phyloP scores from a whole-genome alignment of 352 stramenopile genomes.

The Pythium diclinum region DNA sequence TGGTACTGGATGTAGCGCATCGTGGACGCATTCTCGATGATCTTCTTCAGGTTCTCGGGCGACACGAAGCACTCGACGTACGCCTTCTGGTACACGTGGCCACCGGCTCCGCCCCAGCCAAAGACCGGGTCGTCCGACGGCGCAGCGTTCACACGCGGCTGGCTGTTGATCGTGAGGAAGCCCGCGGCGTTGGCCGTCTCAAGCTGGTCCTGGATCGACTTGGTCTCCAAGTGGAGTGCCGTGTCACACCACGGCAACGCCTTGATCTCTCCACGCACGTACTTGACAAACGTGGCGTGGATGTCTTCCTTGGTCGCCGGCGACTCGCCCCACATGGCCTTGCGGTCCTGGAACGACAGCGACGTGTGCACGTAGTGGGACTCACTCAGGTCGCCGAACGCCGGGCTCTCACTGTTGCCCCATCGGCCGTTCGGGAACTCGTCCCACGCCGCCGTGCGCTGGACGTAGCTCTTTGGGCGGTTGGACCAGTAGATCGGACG shows the following conservation, averaged over 20 bases:
- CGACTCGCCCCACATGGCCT: constrained; percentile 94
- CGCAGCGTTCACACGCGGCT: constrained; percentile 89
- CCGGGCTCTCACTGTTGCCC: constrained; percentile 93
- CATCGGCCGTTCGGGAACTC: constrained; percentile 96
- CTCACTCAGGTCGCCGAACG: constrained; percentile 96
- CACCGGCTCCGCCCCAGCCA: constrained; percentile 95
- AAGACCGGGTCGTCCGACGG: constrained; percentile 91
- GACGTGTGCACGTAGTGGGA: constrained; percentile 91
- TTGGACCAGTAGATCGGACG: constrained; percentile 99
- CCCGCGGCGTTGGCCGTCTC: constrained; percentile 68
- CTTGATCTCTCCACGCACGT: constrained; percentile 94
- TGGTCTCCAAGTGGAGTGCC: constrained; percentile 93
- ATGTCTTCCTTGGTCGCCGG: constrained; percentile 90
- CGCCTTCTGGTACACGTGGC: constrained; percentile 98
- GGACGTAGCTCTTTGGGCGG: constrained; percentile 96
- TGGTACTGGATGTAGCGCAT: constrained; percentile 90
- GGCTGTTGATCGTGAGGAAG: constrained; percentile 97
- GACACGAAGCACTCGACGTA: constrained; percentile 99
- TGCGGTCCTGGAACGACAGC: constrained; percentile 60
- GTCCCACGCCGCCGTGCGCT: constrained; percentile 97
- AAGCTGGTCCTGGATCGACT: constrained; percentile 81
- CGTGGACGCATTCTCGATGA: constrained; percentile 82
- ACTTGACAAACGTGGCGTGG: constrained; percentile 95
- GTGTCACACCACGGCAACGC: constrained; percentile 97
- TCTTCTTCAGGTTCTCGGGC: constrained; percentile 89